A percentile compares a stretch with the other conserved stretches of the same genome.
Evolutionary conservation across 2,329 filamentous ascomycete genomes (phyloP).

Genomic region (Neofusicoccum sp.): DNA sequence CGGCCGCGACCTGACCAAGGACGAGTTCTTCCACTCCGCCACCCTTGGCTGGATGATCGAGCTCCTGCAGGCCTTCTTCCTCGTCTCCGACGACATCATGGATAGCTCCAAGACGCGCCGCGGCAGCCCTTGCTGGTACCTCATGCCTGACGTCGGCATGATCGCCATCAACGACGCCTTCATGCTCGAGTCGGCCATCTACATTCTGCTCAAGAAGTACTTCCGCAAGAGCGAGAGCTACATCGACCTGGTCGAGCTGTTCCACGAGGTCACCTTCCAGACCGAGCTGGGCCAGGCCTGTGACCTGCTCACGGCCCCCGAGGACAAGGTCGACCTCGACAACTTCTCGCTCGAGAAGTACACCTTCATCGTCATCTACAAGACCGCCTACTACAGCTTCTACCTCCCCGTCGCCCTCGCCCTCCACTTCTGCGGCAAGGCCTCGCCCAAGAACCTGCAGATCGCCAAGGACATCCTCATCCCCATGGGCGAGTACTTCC

Average conservation of each 20-base stretch:
- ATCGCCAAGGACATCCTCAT: slow-evolving; percentile 89
- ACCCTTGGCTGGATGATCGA: slow-evolving; percentile 97
- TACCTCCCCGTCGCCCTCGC: slow-evolving; percentile 94
- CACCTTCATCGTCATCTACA: slow-evolving; percentile 98
- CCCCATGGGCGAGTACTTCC: slow-evolving; percentile 98
- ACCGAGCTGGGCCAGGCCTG: slow-evolving; percentile 94
- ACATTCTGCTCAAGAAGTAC: slow-evolving; percentile 86
- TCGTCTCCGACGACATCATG: slow-evolving; percentile 99
- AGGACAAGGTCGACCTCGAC: slow-evolving; percentile 86
- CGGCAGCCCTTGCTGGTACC: slow-evolving; percentile 95
- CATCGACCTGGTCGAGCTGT: slow-evolving; percentile 88
- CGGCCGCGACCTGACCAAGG: slow-evolving; percentile 65
- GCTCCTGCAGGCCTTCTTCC: slow-evolving; percentile 97
- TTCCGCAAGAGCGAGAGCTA: slow-evolving; percentile 81
- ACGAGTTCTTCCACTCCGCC: slow-evolving; percentile 85
- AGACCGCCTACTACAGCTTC: slow-evolving; percentile 99
- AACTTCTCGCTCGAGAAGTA: slow-evolving; percentile 97
- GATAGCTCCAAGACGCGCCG: slow-evolving; percentile 92
- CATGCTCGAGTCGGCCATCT: slow-evolving; percentile 73
- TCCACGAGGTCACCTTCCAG: slow-evolving; percentile 91
- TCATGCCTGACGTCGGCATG: slow-evolving; percentile 83
- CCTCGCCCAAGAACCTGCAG: slow-evolving; percentile 84
- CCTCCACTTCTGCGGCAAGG: slow-evolving; percentile 78
- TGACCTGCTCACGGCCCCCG: slow-evolving; percentile 91
- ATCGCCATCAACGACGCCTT: slow-evolving; percentile 98